Conservation (phyloP, 2,329 filamentous ascomycete genomes). For the Sphaceloma murrayae region DNA sequence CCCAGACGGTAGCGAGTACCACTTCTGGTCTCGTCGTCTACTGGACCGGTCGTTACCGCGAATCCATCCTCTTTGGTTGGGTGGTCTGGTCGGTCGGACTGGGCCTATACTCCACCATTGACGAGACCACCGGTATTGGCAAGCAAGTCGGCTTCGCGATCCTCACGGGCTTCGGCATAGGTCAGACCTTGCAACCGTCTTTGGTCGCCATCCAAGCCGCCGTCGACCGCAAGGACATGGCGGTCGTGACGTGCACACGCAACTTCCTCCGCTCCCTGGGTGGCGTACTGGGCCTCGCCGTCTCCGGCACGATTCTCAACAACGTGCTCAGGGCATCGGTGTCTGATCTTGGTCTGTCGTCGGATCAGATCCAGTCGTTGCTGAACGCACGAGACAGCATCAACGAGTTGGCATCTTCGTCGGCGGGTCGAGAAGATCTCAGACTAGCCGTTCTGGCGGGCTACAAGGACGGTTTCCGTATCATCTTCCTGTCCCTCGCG, state of each 20-base stretch:
- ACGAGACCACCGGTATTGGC: slow-evolving; percentile 22
- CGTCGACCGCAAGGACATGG: slow-evolving; percentile 29
- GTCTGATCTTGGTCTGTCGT: slow-evolving; percentile 46
- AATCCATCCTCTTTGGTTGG: slow-evolving; percentile 39
- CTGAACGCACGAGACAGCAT: slow-evolving; percentile 27
- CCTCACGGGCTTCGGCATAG: slow-evolving; percentile 27
- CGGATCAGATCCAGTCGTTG: slow-evolving; percentile 22
- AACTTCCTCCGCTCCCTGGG: slow-evolving; percentile 34
- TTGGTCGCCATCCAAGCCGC: slow-evolving; percentile 34
- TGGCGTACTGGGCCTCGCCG: slow-evolving; percentile 30
- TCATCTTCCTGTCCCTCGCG: slow-evolving; percentile 34
- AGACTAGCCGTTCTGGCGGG: slow-evolving; percentile 28
- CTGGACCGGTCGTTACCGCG: slow-evolving; percentile 30
- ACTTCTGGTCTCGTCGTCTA: slow-evolving; percentile 45
- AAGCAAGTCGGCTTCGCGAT: slow-evolving; percentile 28
- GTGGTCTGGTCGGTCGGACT: slow-evolving; percentile 31
- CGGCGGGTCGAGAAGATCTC: slow-evolving; percentile 22
- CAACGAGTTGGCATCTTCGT: slow-evolving; percentile 14
- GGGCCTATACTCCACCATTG: slow-evolving; percentile 27
- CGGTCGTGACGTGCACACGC: slow-evolving; percentile 33
- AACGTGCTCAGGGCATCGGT: slow-evolving; percentile 32
- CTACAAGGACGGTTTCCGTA: slow-evolving; percentile 33
- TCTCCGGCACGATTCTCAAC: slow-evolving; percentile 29
- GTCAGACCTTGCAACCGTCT: slow-evolving; percentile 32
- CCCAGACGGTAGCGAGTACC: slow-evolving; percentile 23